Base-by-base conservation (phyloP, 2,329 filamentous ascomycete genomes). In the Emergomyces orientalis region DNA sequence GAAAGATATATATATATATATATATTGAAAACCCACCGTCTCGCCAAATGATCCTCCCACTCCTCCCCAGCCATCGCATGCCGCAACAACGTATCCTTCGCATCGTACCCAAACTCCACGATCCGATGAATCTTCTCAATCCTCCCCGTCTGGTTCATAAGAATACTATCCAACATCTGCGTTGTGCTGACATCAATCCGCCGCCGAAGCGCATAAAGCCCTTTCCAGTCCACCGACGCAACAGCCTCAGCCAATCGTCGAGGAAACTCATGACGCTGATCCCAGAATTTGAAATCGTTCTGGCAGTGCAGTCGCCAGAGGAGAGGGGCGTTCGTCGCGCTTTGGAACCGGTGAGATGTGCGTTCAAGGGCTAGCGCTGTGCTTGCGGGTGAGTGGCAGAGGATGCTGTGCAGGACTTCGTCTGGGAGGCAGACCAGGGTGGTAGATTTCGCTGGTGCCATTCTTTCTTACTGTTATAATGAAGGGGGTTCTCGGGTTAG, bases 281-380 rank as follows among this genome's bases (percentile, higher is more conserved):
- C 82, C 94, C 94, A 99, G 75, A 86, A 90, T 62, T 75, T 81
- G 77, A 91, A 97, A 62, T 80, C 78, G 43, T 76, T 76, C 62
- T 78, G 75, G 74, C 94, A 97, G 72, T 93, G 85, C 69, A 84
- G 77, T 66, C 86, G 86, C 93, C 94, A 97, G 61, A 97, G 80
- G 32, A 92, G 78, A 8, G 87, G 85, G 63, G 90, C 88, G 68
- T 86, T 85, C 47, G 86, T 83, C 62, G 95, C 78, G 57, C 80
- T 79, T 68, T 85, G 79, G 68, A 93, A 82, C 63, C 85, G 84
- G 67, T 79, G 84, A 27, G 84, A 90, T 13, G 88, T 80, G 32
- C 79, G 67, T 82, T 87, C 71, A 75, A 84, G 71, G 77, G 79
- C 75, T 52, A 82, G 73, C 39, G 83, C 77, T 47, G 79, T 79